Evolutionary conservation across 495 filamentous ascomycete genomes (phyloP).

Genomic region (Tuber microsphaerosporum): DNA sequence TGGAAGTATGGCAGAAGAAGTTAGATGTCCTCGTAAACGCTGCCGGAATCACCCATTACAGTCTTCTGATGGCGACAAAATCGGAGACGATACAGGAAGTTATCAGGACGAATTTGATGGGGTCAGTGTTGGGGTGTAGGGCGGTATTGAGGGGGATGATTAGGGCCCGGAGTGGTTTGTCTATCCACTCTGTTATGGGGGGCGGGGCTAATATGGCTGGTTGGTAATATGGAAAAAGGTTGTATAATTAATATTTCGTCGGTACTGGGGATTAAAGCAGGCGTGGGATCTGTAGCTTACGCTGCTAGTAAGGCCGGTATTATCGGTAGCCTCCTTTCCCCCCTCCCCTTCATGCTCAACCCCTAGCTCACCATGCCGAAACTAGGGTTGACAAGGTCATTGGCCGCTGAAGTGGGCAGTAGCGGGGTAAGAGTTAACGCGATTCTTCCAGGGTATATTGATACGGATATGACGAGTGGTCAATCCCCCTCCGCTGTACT

Average conservation of each 20-base stretch:
- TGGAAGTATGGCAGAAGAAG: conserved; percentile 33
- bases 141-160: conserved; percentile 52
- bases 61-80: conserved; percentile 50
- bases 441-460: conserved; percentile 75
- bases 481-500: conserved; percentile 11
- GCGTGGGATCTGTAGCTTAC: conserved; percentile 62
- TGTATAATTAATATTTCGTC: conserved; percentile 79
- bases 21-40: conserved; percentile 68
- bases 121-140: conserved; percentile 60
- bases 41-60: conserved; percentile 60
- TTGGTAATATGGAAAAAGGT: conserved; percentile 31
- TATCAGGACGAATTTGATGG: conserved; percentile 62
- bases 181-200: neutral
- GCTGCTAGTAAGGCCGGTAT: conserved; percentile 75
- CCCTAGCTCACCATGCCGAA: conserved; percentile 11
- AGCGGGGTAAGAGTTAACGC: conserved; percentile 64
- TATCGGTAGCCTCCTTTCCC: conserved; percentile 48
- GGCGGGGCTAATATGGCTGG: neutral
- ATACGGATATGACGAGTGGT: conserved; percentile 67
- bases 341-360: neutral
- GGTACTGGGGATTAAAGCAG: conserved; percentile 57
- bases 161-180: conserved; percentile 41
- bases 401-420: conserved; percentile 57
- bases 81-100: conserved; percentile 47
- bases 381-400: conserved; percentile 58